Evolutionary conservation across 2,329 filamentous ascomycete genomes (phyloP).

Genomic region (Microcyclospora tardicrescens): DNA sequence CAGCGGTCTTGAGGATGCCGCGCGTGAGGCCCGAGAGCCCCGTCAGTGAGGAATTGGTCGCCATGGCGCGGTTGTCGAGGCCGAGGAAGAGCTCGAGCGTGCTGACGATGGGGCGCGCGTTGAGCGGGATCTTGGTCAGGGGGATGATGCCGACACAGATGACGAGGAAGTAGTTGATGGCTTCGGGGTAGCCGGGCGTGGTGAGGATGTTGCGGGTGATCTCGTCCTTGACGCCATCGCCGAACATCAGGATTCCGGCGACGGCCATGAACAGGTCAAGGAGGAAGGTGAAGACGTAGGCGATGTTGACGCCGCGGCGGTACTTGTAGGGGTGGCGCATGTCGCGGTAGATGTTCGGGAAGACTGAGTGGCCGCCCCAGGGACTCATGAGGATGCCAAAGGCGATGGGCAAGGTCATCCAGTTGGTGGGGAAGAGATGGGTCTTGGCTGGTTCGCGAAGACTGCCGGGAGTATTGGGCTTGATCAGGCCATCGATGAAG

Average conservation of each 20-base stretch:
- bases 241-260: slow-evolving; percentile 86
- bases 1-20: slow-evolving; percentile 43
- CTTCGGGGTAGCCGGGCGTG: slow-evolving; percentile 58
- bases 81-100: slow-evolving; percentile 73
- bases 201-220: slow-evolving; percentile 81
- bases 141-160: slow-evolving; percentile 85
- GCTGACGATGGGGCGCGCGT: slow-evolving; percentile 70
- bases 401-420: slow-evolving; percentile 73
- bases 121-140: slow-evolving; percentile 64
- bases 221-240: slow-evolving; percentile 73
- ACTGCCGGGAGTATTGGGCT: slow-evolving; percentile 66
- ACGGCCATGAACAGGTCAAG: slow-evolving; percentile 74
- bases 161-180: slow-evolving; percentile 65
- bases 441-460: slow-evolving; percentile 68
- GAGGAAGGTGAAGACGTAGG: slow-evolving; percentile 72
- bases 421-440: slow-evolving; percentile 71
- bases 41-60: slow-evolving; percentile 36
- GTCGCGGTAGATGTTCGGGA: slow-evolving; percentile 40
- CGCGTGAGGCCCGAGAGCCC: slow-evolving; percentile 46
- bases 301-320: slow-evolving; percentile 57
- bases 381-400: slow-evolving; percentile 82
- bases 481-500: slow-evolving; percentile 74
- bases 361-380: slow-evolving; percentile 50
- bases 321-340: slow-evolving; percentile 79
- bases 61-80: slow-evolving; percentile 46